These are phyloP conservation scores for Thielaviopsis musarum DNA, from an alignment of 2,329 filamentous ascomycete genomes.

Conservation along the genomic window DNA sequence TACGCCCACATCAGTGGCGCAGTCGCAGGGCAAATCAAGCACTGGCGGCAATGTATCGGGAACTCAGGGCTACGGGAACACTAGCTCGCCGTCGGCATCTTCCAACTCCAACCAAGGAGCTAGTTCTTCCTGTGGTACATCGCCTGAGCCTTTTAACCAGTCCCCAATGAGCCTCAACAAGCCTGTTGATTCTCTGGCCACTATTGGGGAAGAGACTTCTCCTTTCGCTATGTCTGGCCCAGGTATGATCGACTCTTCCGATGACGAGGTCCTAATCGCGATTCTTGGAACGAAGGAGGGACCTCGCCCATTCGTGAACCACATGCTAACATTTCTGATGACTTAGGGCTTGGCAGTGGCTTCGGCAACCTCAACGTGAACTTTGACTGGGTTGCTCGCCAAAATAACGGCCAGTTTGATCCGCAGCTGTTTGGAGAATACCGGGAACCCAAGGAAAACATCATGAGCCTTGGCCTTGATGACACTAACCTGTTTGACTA, in stretches of 20 bases:
- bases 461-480: conserved; percentile 35
- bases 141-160: conserved; percentile 57
- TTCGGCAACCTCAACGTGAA: conserved; percentile 22
- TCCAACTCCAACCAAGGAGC: conserved; percentile 42
- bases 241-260: conserved; percentile 5
- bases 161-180: conserved; percentile 48
- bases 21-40: background rate
- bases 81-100: conserved; percentile 47
- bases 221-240: conserved; percentile 17
- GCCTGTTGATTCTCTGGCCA: conserved; percentile 43
- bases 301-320: conserved; percentile 6
- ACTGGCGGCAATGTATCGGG: background rate
- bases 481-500: conserved; percentile 40
- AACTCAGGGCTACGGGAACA: conserved; percentile 27
- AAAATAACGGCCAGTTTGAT: conserved; percentile 77
- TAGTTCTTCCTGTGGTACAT: conserved; percentile 57
- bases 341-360: conserved; percentile 5
- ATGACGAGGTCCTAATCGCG: background rate
- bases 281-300: conserved; percentile 5
- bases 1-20: background rate
- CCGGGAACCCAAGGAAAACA: conserved; percentile 72
- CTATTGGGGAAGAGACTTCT: conserved; percentile 44
- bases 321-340: conserved; percentile 11
- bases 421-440: conserved; percentile 85
- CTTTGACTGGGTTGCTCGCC: conserved; percentile 60